Percentiles rank a stretch among this genome's conserved stretches.
phyloP scores from a whole-genome alignment of 257 asterid species.

The Ballota nigra region DNA sequence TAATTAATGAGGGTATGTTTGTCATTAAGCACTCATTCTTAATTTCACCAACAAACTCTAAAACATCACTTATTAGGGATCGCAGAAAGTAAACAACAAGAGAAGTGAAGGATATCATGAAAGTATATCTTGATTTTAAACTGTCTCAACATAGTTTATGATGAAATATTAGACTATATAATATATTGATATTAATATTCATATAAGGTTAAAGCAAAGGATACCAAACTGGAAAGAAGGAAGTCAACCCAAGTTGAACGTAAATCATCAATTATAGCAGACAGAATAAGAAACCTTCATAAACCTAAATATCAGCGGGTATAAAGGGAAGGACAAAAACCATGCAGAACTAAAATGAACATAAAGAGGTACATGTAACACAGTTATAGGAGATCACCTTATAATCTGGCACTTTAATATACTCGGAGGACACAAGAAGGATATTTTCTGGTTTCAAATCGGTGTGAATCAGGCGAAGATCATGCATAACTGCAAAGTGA shows the following conservation, averaged over 20 bases:
- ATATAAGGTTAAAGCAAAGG: background rate
- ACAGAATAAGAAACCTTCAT: constrained; percentile 11
- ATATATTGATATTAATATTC: background rate
- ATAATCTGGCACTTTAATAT: constrained; percentile 61
- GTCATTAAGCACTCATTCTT: background rate
- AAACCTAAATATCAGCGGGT: background rate
- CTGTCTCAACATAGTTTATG: background rate
- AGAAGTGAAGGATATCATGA: background rate
- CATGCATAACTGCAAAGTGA: constrained; percentile 81
- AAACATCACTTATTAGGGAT: background rate
- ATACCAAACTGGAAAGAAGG: background rate
- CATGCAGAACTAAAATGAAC: background rate
- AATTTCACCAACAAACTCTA: background rate
- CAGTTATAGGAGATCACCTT: constrained; percentile 49
- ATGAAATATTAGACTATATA: constrained; percentile 8
- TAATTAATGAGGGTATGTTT: background rate
- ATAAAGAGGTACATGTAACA: background rate
- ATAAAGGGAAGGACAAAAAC: background rate
- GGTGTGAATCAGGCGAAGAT: constrained; percentile 80
- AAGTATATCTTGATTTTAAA: background rate
- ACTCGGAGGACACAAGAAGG: constrained; percentile 85
- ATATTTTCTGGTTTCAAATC: constrained; percentile 96
- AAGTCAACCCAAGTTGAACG: constrained; percentile 2
- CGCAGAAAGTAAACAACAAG: background rate
- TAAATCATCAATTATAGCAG: background rate